A percentile compares a stretch with the other conserved stretches of the same genome.
Evolutionary conservation across 2,329 filamentous ascomycete species (phyloP).

Genomic region (Aspergillus melleus): DNA sequence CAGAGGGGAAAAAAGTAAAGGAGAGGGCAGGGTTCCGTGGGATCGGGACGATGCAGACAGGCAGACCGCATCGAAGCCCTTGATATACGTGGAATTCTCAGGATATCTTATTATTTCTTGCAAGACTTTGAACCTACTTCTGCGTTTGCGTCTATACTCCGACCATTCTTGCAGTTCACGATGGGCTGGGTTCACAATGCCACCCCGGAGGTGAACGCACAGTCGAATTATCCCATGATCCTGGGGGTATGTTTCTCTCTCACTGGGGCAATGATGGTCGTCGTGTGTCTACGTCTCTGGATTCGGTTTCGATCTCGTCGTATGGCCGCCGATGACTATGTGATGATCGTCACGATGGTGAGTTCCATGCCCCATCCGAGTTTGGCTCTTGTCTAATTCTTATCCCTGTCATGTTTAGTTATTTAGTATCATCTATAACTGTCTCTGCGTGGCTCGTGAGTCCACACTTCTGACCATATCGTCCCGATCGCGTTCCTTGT

Average conservation of each 20-base stretch:
- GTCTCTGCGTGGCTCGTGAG: slow-evolving; percentile 53
- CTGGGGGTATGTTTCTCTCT: slow-evolving; percentile 51
- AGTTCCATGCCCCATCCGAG: not conserved
- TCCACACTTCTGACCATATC: not conserved
- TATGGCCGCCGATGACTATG: slow-evolving; percentile 51
- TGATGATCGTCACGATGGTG: slow-evolving; percentile 39
- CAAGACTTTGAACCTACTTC: not conserved
- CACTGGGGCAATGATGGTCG: slow-evolving; percentile 44
- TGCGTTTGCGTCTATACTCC: not conserved
- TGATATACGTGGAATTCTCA: not conserved
- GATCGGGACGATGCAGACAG: not conserved
- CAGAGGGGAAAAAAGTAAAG: not conserved
- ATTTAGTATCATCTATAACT: slow-evolving; percentile 52
- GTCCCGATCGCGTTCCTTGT: not conserved
- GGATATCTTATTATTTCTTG: not conserved
- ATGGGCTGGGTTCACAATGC: slow-evolving; percentile 57
- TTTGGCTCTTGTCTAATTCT: not conserved
- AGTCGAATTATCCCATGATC: slow-evolving; percentile 52
- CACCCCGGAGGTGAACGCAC: slow-evolving; percentile 46
- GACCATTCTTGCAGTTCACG: not conserved
- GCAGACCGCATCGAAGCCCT: not conserved
- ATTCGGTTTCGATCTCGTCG: slow-evolving; percentile 46
- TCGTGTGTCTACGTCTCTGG: slow-evolving; percentile 46
- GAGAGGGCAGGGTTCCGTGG: not conserved
- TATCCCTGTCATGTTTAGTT: slow-evolving; percentile 16